These are phyloP conservation scores for Metschnikowia gelsemii DNA, from an alignment of 805 yeast species.

Conservation along the genomic window DNA sequence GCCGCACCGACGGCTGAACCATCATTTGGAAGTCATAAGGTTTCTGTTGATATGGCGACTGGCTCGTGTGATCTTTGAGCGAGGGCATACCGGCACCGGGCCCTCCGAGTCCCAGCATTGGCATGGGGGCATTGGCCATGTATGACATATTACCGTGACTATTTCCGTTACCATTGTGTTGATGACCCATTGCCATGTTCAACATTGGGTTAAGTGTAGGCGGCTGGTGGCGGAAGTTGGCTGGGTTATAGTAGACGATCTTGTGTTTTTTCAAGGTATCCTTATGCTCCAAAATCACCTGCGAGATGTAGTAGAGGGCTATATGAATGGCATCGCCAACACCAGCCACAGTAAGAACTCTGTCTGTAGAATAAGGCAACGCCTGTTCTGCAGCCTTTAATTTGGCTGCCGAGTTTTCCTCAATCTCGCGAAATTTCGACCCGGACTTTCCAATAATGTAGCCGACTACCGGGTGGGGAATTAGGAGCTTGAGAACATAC, in stretches of 20 bases:
- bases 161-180: too few species aligned
- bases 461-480: conserved; percentile 81
- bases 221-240: conserved; percentile 30
- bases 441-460: conserved; percentile 79
- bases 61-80: conserved; percentile 14
- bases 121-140: conserved; percentile 20
- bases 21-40: conserved; percentile 41
- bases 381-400: conserved; percentile 71
- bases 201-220: conserved; percentile 17
- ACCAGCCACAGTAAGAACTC: conserved; percentile 67
- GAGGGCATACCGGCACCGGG: conserved; percentile 15
- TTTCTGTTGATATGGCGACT: conserved; percentile 16
- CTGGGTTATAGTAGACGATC: conserved; percentile 59
- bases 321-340: conserved; percentile 87
- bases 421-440: conserved; percentile 72
- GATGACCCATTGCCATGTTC: conserved; percentile 24
- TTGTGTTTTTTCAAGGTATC: conserved; percentile 53
- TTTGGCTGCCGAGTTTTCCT: conserved; percentile 75
- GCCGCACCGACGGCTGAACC: conserved; percentile 40
- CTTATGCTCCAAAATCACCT: conserved; percentile 61
- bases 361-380: conserved; percentile 74
- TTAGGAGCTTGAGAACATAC: conserved; percentile 57
- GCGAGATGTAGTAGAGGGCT: conserved; percentile 72
- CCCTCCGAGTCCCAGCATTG: conserved; percentile 6
- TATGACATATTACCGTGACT: conserved; percentile 14